Evolutionary conservation across 192 early-diverging fungal genomes (phyloP), one percentile per base, ranked within the genome.

Genomic region (Coemansia guatemalensis): DNA sequence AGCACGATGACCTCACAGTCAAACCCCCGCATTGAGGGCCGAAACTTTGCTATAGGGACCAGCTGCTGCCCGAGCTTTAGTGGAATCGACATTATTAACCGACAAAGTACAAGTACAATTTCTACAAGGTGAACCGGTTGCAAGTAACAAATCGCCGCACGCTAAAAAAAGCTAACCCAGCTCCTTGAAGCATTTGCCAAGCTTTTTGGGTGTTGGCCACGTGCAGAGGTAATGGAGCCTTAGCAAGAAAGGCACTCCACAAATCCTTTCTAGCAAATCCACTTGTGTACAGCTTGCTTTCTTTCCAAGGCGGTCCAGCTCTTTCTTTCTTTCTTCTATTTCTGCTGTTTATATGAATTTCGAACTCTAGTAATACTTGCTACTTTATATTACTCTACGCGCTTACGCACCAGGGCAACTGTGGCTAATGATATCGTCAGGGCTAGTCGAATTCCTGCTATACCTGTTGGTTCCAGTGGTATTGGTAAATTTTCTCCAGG

Each of bases 1-100:
- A 90, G 71, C 17, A 90, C 78, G 55, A 90, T 85, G 41, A 86
- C 84, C 48, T 90, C 87, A 64, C 85, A 81, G 59, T 85, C 83
- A 49, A 88, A 82, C 8, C 82, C 82, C 6, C 85, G 79, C 82
- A 87, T 82, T 23, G 69, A 72, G 6, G 87, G 85, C 27, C 82
- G 74, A 41, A 90, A 59, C 35, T 87, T 86, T 18, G 58, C 65
- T 18, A 85, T 74, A 22, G 60, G 62, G 8, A 75, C 60, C 3
- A 85, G 56, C 49, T 74, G 75, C 29, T 74, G 75, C 9, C 81
- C 81, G 20, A 60, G 69, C 35, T 71, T 81, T 30, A 65, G 59
- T 27, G 78, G 78, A 20, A 64, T 48, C 12, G 62, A 29, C 69
- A 75, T 81, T 20, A 14, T 48, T 21, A 30, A 41, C 35, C 35